These are phyloP conservation scores for Daldinia decipiens DNA, from an alignment of 495 filamentous ascomycete genomes.

Conservation along the genomic window DNA sequence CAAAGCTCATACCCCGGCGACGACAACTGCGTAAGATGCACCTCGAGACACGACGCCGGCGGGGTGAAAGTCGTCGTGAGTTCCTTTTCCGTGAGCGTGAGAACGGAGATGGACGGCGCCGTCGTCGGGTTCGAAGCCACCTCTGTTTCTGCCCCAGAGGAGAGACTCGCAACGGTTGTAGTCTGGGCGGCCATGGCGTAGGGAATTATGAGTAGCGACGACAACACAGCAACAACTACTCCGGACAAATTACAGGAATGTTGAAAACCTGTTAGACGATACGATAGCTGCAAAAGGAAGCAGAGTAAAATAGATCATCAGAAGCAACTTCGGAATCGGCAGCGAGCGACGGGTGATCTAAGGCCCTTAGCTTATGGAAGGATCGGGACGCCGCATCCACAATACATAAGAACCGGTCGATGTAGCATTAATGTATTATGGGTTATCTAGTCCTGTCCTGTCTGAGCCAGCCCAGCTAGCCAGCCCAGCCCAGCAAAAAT, in stretches of 20 bases:
- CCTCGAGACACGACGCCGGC: slow-evolving; percentile 35
- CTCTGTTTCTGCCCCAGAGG: not conserved
- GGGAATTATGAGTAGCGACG: not conserved
- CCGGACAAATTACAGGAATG: not conserved
- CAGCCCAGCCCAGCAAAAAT: not conserved
- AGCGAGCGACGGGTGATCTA: not conserved
- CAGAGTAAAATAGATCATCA: not conserved
- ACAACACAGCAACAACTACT: not conserved
- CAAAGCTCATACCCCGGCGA: slow-evolving; percentile 39
- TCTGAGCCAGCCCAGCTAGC: too few species aligned
- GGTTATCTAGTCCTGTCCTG: too few species aligned
- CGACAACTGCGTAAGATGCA: slow-evolving; percentile 33
- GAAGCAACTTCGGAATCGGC: not conserved
- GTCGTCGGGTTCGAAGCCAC: slow-evolving; percentile 3
- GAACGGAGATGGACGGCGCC: slow-evolving; percentile 20
- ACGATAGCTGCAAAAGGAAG: too few species aligned
- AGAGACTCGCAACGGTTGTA: not conserved
- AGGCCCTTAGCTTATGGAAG: slow-evolving; percentile 15
- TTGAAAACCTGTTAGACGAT: too few species aligned
- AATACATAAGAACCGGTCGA: not conserved
- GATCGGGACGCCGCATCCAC: slow-evolving; percentile 7
- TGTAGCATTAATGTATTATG: not conserved
- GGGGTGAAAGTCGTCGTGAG: slow-evolving; percentile 41
- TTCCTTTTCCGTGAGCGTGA: slow-evolving; percentile 29
- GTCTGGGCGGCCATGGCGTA: slow-evolving; percentile 13